Evolutionary conservation across 176 grass and related monocot genomes (phyloP), one percentile per base, ranked within the genome.

Genomic region (Oryza coarctata): DNA sequence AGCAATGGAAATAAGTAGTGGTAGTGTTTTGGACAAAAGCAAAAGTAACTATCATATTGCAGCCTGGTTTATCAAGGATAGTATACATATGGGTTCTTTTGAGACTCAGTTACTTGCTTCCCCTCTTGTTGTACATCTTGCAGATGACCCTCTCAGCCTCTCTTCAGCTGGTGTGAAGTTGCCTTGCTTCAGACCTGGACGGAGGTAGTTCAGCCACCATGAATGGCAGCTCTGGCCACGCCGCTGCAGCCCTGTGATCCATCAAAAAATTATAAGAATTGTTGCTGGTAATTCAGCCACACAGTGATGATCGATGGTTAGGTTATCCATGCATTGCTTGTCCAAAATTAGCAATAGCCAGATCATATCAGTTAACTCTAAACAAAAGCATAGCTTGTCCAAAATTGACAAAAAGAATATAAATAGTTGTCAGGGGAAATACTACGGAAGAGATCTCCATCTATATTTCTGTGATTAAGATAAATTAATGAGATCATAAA

Each of bases 121-220:
- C 85, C 68, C 13, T 88, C 34, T 85, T 66, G 34, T 38, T 63
- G 77, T 91, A 82, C 77, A 85, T 76, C 20, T 76, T 47, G 77
- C 43, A 88, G 64, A 88, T 88, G 85, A 91, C 26, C n/a, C n/a
- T n/a, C n/a, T n/a, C n/a, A n/a, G n/a, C 77, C 20, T 77, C 18
- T 91, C 82, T 74, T 91, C 89, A 0, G 72, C 77, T 30, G 57
- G 17, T 12, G 85, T 78, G 78, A 91, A 91, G 40, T 52, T 50
- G 43, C 85, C 89, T 67, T 78, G 77, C 77, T 81, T 87, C 69
- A 91, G 81, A 22, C 85, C 89, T 1, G 85, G 85, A 10, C 85
- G 76, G 47, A 91, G 86, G 58, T 88, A 88, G 86, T 91, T 91
- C 66, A 91, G 86, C 89, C 82, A 91, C 71, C 85, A 29, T 3